phyloP scores from a whole-genome alignment of 768 basidiomycete genomes.

The Mycena sanguinolenta region DNA sequence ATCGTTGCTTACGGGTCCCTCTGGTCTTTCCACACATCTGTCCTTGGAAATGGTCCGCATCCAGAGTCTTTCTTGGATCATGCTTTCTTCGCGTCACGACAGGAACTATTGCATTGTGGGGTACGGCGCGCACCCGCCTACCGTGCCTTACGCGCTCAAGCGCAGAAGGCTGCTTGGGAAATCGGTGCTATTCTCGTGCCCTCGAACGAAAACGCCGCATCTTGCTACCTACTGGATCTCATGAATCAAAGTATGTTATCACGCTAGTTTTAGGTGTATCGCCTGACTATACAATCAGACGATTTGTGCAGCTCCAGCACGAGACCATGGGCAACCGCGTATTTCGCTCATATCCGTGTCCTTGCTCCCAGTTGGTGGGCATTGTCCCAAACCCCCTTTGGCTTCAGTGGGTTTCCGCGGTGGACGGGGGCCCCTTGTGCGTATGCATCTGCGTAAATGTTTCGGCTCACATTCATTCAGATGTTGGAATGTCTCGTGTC shows the following conservation, averaged over 20 bases:
- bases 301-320: not conserved
- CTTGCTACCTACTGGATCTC: conserved; percentile 28
- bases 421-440: not conserved
- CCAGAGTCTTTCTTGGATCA: conserved; percentile 16
- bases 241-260: conserved; percentile 18
- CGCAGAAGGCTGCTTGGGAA: conserved; percentile 26
- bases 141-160: conserved; percentile 7
- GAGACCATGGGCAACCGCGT: conserved; percentile 30
- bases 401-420: not conserved
- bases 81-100: conserved; percentile 13
- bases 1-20: conserved; percentile 22
- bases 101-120: not conserved
- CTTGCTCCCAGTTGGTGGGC: conserved; percentile 16
- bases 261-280: no score
- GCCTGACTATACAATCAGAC: not conserved
- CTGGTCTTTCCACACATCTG: conserved; percentile 16
- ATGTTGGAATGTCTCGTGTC: conserved; percentile 16
- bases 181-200: conserved; percentile 15
- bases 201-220: conserved; percentile 28
- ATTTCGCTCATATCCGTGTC: conserved; percentile 16
- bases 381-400: not conserved
- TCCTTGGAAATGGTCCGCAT: conserved; percentile 19
- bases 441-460: not conserved
- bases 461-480: not conserved
- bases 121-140: not conserved